phyloP scores from a whole-genome alignment of 805 yeast genomes.

The Kodamaea nitidulidarum region DNA sequence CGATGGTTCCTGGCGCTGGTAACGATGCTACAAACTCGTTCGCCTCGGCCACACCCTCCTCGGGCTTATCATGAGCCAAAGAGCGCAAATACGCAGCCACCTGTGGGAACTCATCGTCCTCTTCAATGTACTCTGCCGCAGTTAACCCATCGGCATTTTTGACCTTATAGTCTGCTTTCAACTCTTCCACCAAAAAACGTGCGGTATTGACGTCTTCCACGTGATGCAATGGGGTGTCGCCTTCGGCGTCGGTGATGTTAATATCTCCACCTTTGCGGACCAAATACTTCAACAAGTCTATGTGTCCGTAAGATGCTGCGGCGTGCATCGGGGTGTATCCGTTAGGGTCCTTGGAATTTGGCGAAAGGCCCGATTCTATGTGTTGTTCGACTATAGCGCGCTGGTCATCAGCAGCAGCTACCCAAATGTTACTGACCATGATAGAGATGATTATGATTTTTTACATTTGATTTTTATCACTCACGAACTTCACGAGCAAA shows the following conservation, averaged over 20 bases:
- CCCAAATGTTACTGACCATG: conserved; percentile 68
- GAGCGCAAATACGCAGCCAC: conserved; percentile 58
- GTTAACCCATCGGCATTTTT: conserved; percentile 75
- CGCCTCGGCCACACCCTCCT: conserved; percentile 10
- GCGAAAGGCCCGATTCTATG: conserved; percentile 50
- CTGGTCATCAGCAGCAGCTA: conserved; percentile 88
- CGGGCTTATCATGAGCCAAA: conserved; percentile 31
- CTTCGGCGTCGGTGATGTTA: conserved; percentile 80
- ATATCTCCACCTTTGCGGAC: conserved; percentile 64
- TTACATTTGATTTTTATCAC: too few species aligned
- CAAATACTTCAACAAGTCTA: conserved; percentile 58
- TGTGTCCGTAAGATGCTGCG: conserved; percentile 89
- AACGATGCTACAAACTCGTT: conserved; percentile 21
- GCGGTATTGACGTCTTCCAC: conserved; percentile 72
- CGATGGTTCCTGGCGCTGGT: conserved; percentile 36
- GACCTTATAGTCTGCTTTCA: conserved; percentile 60
- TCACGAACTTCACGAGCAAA: too few species aligned
- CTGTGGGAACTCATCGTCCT: conserved; percentile 83
- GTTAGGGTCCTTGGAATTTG: conserved; percentile 80
- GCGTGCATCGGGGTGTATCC: conserved; percentile 98
- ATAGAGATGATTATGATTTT: background rate
- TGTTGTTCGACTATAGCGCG: conserved; percentile 51
- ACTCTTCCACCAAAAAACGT: conserved; percentile 57
- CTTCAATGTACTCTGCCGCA: conserved; percentile 68
- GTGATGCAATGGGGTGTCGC: conserved; percentile 94